Base-by-base conservation (phyloP, 2,329 filamentous ascomycete species). In the Ceratocystis alfenasii region DNA sequence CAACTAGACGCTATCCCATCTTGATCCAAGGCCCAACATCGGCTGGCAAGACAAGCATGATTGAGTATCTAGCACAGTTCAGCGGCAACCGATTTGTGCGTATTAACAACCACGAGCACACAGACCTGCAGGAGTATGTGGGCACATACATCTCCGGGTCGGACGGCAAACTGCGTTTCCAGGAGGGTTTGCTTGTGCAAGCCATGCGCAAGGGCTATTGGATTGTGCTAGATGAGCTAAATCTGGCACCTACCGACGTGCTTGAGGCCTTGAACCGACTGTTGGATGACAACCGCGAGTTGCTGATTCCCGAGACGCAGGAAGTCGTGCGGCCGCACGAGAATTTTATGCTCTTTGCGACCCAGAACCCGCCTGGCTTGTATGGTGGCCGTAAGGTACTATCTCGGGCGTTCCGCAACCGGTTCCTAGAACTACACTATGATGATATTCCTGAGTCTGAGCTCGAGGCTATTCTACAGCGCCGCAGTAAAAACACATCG, bases 71-170 rank as follows among this genome's bases (percentile, higher is more conserved):
- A 46, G 93, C 95, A n/a, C 94, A 95, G 72, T 88, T 89, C 65
- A 97, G 91, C 36, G 94, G 95, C 2, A 96, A 99, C 74, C 94
- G 89, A 72, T 99, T 97, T 73, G 91, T 99, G 55, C 86, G 94
- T 68, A 99, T 99, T 79, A 99, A 99, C 77, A 99, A 99, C 71
- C 94, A 99, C 75, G 95, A 99, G 73, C 94, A 99, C 72, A 99
- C 94, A 0, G 94, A 99, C 74, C 79, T 99, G 46, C 94, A 99
- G 75, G 95, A 99, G 73, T 99, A 99, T 72, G 78, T 99, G 5
- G 94, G 94, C 20, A 95, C 91, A 0, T 99, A 99, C 70, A 80
- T 96, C 1, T 96, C 94, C 1, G 89, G 87, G 28, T 77, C 85
- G 0, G 88, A 95, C 72, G 95, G 95, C 4, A 89, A 88, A 68